These are phyloP conservation scores for Candida sakaeoensis DNA, from an alignment of 805 yeast species.

Conservation along the genomic window DNA sequence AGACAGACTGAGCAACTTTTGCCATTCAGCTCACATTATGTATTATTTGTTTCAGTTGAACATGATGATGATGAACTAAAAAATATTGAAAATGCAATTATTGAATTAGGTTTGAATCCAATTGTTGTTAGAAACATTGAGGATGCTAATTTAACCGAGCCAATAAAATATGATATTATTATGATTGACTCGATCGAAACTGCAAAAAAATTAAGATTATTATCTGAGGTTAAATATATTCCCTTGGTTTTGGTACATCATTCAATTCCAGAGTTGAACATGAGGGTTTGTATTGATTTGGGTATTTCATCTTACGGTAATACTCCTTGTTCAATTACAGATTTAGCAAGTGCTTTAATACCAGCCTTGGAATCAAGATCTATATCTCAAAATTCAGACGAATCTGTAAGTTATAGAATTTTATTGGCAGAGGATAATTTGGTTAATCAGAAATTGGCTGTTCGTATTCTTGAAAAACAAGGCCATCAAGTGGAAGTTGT, in stretches of 20 bases:
- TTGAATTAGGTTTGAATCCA: constrained; percentile 58
- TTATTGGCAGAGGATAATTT: constrained; percentile 83
- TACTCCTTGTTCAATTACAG: constrained; percentile 80
- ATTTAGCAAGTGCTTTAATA: constrained; percentile 75
- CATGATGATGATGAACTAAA: constrained; percentile 49
- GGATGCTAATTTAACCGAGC: constrained; percentile 54
- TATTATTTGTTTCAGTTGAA: constrained; percentile 65
- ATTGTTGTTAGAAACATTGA: constrained; percentile 52
- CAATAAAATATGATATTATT: constrained; percentile 70
- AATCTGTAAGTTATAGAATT: constrained; percentile 68
- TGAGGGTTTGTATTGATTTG: constrained; percentile 77
- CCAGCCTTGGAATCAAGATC: constrained; percentile 84
- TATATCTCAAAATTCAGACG: constrained; percentile 76
- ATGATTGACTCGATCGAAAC: constrained; percentile 77
- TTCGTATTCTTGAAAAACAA: constrained; percentile 77
- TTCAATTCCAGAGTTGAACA: constrained; percentile 69
- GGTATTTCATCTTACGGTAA: constrained; percentile 88
- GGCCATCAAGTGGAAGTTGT: constrained; percentile 83
- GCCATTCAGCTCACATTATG: constrained; percentile 69
- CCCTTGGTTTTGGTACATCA: constrained; percentile 80
- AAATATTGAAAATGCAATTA: constrained; percentile 50
- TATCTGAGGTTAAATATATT: constrained; percentile 78
- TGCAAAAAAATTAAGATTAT: constrained; percentile 62
- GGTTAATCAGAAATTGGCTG: constrained; percentile 85
- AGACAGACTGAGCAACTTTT: constrained; percentile 65